Conservation (phyloP, 768 basidiomycete genomes). For the Tricholoma terreum region DNA sequence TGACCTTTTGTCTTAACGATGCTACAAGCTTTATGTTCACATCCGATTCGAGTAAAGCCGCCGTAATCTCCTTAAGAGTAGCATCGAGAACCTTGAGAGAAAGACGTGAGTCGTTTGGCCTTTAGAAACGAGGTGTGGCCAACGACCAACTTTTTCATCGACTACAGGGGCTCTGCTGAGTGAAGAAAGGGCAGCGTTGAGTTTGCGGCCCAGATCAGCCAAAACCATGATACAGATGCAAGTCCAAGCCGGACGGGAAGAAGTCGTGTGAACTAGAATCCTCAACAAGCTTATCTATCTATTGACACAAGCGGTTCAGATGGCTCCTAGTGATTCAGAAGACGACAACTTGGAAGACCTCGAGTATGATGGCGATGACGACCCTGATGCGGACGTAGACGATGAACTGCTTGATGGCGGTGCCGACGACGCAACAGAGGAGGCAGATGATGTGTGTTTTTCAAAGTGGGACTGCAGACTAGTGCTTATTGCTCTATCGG, state of each 20-base stretch:
- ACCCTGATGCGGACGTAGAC: slow-evolving; percentile 48
- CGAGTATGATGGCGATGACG: slow-evolving; percentile 52
- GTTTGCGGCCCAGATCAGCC: slow-evolving; percentile 89
- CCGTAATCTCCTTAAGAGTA: slow-evolving; percentile 91
- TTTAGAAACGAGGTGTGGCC: background rate
- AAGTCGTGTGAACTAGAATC: slow-evolving; percentile 18
- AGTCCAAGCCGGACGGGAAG: background rate
- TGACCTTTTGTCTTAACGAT: slow-evolving; percentile 83
- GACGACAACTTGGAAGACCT: slow-evolving; percentile 60
- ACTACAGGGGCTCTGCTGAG: slow-evolving; percentile 83
- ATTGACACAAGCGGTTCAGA: slow-evolving; percentile 18
- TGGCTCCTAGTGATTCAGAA: slow-evolving; percentile 61
- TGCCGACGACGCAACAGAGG: slow-evolving; percentile 61
- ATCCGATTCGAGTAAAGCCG: slow-evolving; percentile 92
- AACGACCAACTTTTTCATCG: slow-evolving; percentile 76
- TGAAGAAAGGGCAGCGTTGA: slow-evolving; percentile 91
- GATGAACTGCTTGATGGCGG: slow-evolving; percentile 43
- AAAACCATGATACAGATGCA: slow-evolving; percentile 73
- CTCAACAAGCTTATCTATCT: background rate
- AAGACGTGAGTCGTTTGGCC: slow-evolving; percentile 7
- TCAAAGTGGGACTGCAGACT: slow-evolving; percentile 2
- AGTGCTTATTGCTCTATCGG: slow-evolving; percentile 5
- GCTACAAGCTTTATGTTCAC: slow-evolving; percentile 98
- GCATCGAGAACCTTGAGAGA: slow-evolving; percentile 80
- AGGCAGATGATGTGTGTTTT: slow-evolving; percentile 63